Evolutionary conservation across 2,329 filamentous ascomycete species (phyloP), one percentile per base, ranked within the genome.

Genomic region (Diplodia scrobiculata): DNA sequence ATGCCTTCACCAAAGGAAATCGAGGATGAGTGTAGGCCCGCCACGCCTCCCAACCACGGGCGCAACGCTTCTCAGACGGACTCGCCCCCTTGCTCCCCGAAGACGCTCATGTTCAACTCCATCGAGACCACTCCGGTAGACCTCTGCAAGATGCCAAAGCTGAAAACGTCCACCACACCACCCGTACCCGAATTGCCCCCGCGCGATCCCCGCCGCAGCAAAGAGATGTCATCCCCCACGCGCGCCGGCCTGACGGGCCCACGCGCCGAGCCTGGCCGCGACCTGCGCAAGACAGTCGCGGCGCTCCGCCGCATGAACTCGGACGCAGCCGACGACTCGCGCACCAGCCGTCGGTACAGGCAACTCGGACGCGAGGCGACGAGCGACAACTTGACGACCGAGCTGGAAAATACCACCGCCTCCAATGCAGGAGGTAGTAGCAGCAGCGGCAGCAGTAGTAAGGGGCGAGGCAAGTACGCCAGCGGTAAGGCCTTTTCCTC

Each of bases 291-390:
- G 60, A 75, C 74, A 45, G 72, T 76, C 50, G 70, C 72, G 55
- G 72, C 72, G 19, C 69, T 79, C 1, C 71, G 77, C n/a, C 69
- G 76, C 34, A 77, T 77, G 76, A 77, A 78, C 67, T 73, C 71
- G 66, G 75, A 78, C 62, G 70, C 72, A 9, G 21, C 66, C 47
- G 25, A 66, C 63, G 66, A 67, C 41, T 50, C 38, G 17, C 65
- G 65, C 38, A 51, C 65, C 13, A 60, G 65, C 48, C 69, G 77
- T 0, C 73, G 77, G 5, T 81, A 80, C 68, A 67, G 78, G 21
- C 71, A 74, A n/a, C 70, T 81, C 0, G 78, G 79, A 0, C 72
- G 79, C 2, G 79, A 80, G 29, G n/a, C 58, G 3, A 63, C 58
- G 14, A 45, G 25, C 45, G 19, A n/a, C 47, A 50, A 47, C 29